Base-by-base conservation (phyloP, 768 basidiomycete genomes). In the Macrocybe gigantea region DNA sequence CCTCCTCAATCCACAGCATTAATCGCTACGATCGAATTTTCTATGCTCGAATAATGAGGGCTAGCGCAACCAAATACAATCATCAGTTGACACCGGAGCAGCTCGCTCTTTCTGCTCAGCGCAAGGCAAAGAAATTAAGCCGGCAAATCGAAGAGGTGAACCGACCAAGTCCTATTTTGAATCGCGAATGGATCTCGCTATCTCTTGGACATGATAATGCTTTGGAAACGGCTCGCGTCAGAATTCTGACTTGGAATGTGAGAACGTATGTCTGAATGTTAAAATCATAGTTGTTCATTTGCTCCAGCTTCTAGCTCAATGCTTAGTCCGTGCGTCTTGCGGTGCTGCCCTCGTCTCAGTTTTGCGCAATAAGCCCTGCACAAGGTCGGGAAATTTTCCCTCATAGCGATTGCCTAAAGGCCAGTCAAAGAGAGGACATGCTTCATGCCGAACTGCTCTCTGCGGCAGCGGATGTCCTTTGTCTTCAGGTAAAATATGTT, bases 201-300 rank as follows among this genome's bases (percentile, higher is more conserved):
- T 49, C 49, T 41, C 38, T 56, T 22, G 22, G 22, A 22, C 22
- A 22, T 22, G 22, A 22, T 22, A 22, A 22, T 22, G 22, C 22
- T 22, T 22, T 22, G 1, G 22, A 22, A 22, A 22, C 22, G 22
- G 22, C 22, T 22, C 69, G 51, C 46, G 49, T 82, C 51, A 87
- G 72, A 58, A 61, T 93, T 43, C 71, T 88, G 69, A 85, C 85
- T 5, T 93, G 89, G 88, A 93, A 93, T 70, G 87, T 92, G 49
- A 53, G 87, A 90, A 88, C 63, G 89, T 41, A 75, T 92, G 29
- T 88, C 88, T 0, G 89, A 91, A 63, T 79, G 74, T 55, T 72
- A 92, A 49, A 79, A 92, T 57, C 82, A 89, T 90, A 66, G 68
- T 86, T 80, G 34, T 43, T 32, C 38, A 32, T 8, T n/a, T 22